Conservation (phyloP, 192 early-diverging fungal species). For the Radiomyces spectabilis region DNA sequence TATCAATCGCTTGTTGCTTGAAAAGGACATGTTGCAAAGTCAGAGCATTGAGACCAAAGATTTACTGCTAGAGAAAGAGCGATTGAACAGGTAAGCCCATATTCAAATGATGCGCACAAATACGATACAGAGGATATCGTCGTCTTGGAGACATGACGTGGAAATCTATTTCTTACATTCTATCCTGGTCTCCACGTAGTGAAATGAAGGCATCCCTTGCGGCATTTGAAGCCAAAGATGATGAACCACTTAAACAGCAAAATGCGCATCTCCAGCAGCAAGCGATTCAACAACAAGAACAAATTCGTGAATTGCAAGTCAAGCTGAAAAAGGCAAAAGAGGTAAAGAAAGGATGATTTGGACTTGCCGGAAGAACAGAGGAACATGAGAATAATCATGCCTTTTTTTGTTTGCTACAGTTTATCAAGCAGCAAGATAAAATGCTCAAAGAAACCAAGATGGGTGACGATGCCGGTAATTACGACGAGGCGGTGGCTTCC, state of each 20-base stretch:
- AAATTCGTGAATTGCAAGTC: conserved; percentile 1
- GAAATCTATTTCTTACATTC: neutral
- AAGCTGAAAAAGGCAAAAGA: conserved; percentile 21
- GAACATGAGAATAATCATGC: no score
- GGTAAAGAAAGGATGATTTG: conserved; percentile 3
- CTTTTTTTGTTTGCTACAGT: conserved; percentile 12
- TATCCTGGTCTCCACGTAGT: neutral
- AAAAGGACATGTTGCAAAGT: conserved; percentile 49
- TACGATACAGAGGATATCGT: neutral
- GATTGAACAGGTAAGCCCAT: conserved; percentile 36
- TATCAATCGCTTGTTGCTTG: conserved; percentile 47
- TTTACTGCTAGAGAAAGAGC: conserved; percentile 41
- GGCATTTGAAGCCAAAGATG: conserved; percentile 45
- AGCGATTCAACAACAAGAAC: conserved; percentile 26
- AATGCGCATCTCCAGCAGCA: conserved; percentile 36
- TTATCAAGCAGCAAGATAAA: conserved; percentile 30
- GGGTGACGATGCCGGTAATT: conserved; percentile 21
- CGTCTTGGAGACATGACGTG: neutral
- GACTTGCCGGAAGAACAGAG: no score
- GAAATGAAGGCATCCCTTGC: conserved; percentile 15
- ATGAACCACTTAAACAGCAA: conserved; percentile 46
- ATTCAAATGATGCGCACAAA: conserved; percentile 15
- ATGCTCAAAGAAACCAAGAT: conserved; percentile 24
- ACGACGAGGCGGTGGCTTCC: conserved; percentile 51
- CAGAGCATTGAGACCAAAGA: conserved; percentile 47